phyloP scores from a whole-genome alignment of 345 rosid species.

The Limnanthes douglasii region DNA sequence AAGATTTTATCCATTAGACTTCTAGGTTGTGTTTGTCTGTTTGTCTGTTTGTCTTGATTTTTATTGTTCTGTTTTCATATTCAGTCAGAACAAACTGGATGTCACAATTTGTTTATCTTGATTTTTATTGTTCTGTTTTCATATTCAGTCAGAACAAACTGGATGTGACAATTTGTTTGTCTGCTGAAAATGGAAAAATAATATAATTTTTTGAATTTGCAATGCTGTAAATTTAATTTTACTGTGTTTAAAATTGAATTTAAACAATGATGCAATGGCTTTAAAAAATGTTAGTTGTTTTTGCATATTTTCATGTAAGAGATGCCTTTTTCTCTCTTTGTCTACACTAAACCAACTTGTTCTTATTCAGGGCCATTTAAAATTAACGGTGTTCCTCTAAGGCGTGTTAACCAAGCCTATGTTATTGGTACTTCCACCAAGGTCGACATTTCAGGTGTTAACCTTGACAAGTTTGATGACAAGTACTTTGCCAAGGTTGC shows the following conservation, averaged over 20 bases:
- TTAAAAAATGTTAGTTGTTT: too few relatives aligned
- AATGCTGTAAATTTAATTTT: not conserved
- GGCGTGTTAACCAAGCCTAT: slow-evolving; percentile 56
- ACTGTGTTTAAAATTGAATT: not conserved
- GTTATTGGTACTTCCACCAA: slow-evolving; percentile 55
- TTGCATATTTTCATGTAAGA: too few relatives aligned
- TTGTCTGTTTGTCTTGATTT: not conserved
- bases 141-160: too few relatives aligned
- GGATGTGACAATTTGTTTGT: too few relatives aligned
- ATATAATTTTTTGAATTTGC: too few relatives aligned
- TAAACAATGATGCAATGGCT: not conserved
- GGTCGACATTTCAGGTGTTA: slow-evolving; percentile 54
- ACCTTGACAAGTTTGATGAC: slow-evolving; percentile 52
- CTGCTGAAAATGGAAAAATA: too few relatives aligned
- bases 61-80: too few relatives aligned
- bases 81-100: too few relatives aligned
- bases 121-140: too few relatives aligned
- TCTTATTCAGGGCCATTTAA: slow-evolving; percentile 46
- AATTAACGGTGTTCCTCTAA: slow-evolving; percentile 61
- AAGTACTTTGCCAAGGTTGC: slow-evolving; percentile 56
- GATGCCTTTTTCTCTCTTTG: too few relatives aligned
- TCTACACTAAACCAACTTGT: not conserved
- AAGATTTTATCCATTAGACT: not conserved
- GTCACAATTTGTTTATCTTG: too few relatives aligned
- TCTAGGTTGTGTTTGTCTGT: not conserved